A percentile compares a stretch with the other conserved stretches of the same genome.
Evolutionary conservation across 805 yeast genomes (phyloP).

Genomic region (Ogataea corticis): DNA sequence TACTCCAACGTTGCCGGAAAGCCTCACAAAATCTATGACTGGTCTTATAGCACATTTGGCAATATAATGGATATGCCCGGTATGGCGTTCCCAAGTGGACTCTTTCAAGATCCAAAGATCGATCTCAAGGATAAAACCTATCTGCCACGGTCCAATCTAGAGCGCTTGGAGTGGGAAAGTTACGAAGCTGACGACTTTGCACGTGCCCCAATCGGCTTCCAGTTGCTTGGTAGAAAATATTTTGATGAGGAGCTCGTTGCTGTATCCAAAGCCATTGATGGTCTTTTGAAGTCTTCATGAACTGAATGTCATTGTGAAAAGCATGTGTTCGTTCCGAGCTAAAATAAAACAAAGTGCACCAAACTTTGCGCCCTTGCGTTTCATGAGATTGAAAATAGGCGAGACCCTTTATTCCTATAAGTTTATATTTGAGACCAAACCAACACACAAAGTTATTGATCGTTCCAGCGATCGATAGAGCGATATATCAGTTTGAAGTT

Average conservation of each 20-base stretch:
- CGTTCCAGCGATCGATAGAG: too few species aligned
- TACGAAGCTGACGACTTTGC: conserved; percentile 35
- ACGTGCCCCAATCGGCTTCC: conserved; percentile 50
- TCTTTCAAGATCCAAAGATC: conserved; percentile 50
- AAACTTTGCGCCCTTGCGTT: too few species aligned
- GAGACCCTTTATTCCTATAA: too few species aligned
- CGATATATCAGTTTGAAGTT: too few species aligned
- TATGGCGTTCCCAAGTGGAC: conserved; percentile 56
- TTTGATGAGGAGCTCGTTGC: conserved; percentile 49
- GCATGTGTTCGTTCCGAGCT: too few species aligned
- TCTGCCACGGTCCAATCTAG: conserved; percentile 41
- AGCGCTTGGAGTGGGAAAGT: conserved; percentile 32
- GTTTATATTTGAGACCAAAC: too few species aligned
- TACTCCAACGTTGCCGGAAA: conserved; percentile 61
- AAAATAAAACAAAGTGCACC: too few species aligned
- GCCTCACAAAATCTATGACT: conserved; percentile 46
- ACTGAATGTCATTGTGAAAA: too few species aligned
- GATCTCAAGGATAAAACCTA: conserved; percentile 42
- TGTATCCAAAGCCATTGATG: conserved; percentile 40
- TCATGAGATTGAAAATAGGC: too few species aligned
- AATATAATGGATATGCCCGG: conserved; percentile 69
- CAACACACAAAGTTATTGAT: too few species aligned
- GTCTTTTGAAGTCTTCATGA: too few species aligned
- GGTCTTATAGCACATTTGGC: conserved; percentile 73
- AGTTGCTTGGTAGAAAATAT: conserved; percentile 50